Percentiles rank a stretch among this genome's conserved stretches.
These are phyloP conservation scores for Pluteus cervinus DNA, from an alignment of 768 basidiomycete genomes.

Conservation along the genomic window DNA sequence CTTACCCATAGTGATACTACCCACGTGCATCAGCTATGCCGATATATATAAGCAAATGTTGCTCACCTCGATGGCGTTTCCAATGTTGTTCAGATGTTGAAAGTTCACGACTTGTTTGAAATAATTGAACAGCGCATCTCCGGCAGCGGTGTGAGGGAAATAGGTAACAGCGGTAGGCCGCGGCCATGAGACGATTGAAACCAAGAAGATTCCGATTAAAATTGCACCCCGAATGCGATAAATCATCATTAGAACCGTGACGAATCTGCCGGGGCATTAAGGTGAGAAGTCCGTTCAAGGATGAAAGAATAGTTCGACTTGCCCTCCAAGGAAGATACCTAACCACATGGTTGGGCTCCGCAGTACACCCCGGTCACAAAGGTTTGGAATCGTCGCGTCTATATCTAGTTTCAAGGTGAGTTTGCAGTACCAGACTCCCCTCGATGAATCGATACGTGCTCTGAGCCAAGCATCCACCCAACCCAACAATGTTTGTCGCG, in stretches of 20 bases:
- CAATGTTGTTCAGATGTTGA: constrained; percentile 53
- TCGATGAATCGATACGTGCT: constrained; percentile 17
- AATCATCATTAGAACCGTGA: constrained; percentile 77
- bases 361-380: constrained; percentile 60
- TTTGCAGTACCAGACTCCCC: not conserved
- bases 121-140: constrained; percentile 72
- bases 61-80: constrained; percentile 65
- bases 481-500: constrained; percentile 60
- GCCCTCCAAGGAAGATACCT: constrained; percentile 84
- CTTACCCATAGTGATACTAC: constrained; percentile 44
- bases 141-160: constrained; percentile 67
- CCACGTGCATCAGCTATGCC: constrained; percentile 6
- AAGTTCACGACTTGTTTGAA: constrained; percentile 83
- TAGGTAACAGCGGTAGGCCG: constrained; percentile 75
- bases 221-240: constrained; percentile 83
- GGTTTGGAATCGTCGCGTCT: constrained; percentile 39
- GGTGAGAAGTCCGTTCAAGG: not conserved
- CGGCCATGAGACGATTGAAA: constrained; percentile 86
- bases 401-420: constrained; percentile 27
- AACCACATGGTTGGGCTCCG: constrained; percentile 80
- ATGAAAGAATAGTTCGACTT: constrained; percentile 15
- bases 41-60: constrained; percentile 1
- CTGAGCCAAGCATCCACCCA: constrained; percentile 68
- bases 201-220: constrained; percentile 76
- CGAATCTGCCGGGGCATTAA: constrained; percentile 35